A percentile compares a stretch with the other conserved stretches of the same genome.
phyloP scores from a whole-genome alignment of 169 alveolate species.

The Miamiensis avidus region DNA sequence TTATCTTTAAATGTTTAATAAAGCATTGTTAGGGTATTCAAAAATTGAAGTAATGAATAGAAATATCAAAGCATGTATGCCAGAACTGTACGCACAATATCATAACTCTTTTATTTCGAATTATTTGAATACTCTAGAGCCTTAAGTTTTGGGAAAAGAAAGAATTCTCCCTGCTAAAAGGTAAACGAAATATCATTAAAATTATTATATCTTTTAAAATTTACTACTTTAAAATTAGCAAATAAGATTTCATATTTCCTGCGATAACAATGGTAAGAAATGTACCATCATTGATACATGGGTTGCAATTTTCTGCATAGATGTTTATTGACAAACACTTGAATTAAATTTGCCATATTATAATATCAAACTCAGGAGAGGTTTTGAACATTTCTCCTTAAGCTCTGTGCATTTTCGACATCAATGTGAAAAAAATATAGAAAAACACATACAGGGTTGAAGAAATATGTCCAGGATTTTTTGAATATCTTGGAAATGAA shows the following conservation, averaged over 20 bases:
- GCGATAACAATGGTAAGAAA: neutral
- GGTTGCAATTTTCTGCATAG: slow-evolving; percentile 10
- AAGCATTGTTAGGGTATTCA: slow-evolving; percentile 12
- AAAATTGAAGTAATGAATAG: slow-evolving; percentile 28
- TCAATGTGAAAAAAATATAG: slow-evolving; percentile 11
- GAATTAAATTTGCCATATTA: neutral
- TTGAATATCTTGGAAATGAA: slow-evolving; percentile 1
- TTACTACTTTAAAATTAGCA: neutral
- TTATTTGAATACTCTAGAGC: slow-evolving; percentile 35
- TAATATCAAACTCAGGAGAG: neutral
- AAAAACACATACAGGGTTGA: slow-evolving; percentile 2
- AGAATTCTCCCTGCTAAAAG: slow-evolving; percentile 32
- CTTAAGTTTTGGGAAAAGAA: slow-evolving; percentile 42
- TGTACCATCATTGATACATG: slow-evolving; percentile 27
- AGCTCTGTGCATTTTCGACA: neutral
- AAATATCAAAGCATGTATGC: slow-evolving; percentile 37
- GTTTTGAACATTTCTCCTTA: slow-evolving; percentile 4
- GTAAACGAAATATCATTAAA: too few species aligned
- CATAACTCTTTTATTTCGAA: slow-evolving; percentile 38
- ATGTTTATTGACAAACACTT: slow-evolving; percentile 6
- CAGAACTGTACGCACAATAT: slow-evolving; percentile 36
- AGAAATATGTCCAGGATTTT: slow-evolving; percentile 5
- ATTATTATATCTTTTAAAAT: too few species aligned
- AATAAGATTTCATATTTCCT: slow-evolving; percentile 24
- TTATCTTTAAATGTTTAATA: neutral